Percentiles rank a stretch among this genome's conserved stretches.
These are phyloP conservation scores for Peniophora sp. DNA, from an alignment of 1,284 basidiomycete genomes.

Conservation along the genomic window DNA sequence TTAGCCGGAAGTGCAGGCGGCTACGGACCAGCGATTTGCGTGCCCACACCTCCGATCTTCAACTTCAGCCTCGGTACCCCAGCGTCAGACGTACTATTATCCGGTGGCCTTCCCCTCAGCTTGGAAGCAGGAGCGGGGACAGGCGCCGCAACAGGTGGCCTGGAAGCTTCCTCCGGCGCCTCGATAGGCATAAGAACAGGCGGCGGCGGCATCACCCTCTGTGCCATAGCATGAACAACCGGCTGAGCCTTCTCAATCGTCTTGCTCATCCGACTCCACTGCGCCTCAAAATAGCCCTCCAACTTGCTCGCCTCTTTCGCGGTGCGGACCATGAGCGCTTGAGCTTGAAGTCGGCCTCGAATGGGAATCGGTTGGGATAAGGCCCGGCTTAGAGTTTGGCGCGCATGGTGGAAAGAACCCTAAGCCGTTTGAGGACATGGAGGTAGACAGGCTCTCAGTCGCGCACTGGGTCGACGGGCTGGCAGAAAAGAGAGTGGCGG, in stretches of 20 bases:
- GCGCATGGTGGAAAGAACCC: constrained; percentile 88
- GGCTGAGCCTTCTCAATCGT: constrained; percentile 49
- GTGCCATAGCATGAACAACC: constrained; percentile 19
- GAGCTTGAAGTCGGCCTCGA: constrained; percentile 82
- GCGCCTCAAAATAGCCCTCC: constrained; percentile 79
- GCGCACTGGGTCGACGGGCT: constrained; percentile 86
- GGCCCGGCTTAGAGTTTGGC: constrained; percentile 85
- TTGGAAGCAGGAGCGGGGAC: background rate
- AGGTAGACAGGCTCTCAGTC: constrained; percentile 88
- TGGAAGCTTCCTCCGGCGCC: background rate
- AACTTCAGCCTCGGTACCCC: constrained; percentile 7
- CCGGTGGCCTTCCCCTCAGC: too few relatives aligned
- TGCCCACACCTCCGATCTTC: constrained; percentile 7
- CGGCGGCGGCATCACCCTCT: constrained; percentile 12
- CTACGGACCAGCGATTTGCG: constrained; percentile 8
- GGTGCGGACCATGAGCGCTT: constrained; percentile 82
- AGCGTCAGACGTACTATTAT: too few relatives aligned
- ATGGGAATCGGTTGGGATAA: constrained; percentile 80
- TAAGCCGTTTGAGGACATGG: constrained; percentile 84
- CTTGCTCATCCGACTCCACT: constrained; percentile 73
- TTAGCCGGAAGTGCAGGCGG: constrained; percentile 12
- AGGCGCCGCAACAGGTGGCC: background rate
- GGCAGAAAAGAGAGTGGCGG: constrained; percentile 67
- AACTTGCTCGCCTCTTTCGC: constrained; percentile 73
- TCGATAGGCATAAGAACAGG: constrained; percentile 22